Base-by-base conservation (phyloP, 163 green algal species). In the Chlorella variabilis region DNA sequence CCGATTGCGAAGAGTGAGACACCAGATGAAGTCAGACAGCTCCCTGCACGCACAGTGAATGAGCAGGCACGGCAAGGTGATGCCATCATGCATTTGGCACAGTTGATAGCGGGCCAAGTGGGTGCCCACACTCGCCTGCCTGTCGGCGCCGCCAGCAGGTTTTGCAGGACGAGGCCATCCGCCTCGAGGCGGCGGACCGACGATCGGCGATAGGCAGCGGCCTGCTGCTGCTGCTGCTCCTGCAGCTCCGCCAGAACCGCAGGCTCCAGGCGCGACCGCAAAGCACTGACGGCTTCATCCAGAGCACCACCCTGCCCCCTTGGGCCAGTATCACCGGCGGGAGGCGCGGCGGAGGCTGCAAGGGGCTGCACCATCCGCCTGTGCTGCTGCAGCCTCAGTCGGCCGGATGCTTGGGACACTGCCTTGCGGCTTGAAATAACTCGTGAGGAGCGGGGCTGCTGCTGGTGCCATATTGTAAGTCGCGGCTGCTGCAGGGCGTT, bases 11-110 rank as follows among this genome's bases (percentile, higher is more conserved):
- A 41, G 63, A 39, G 27, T 25, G 45, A 75, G 48, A 25, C 23
- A 20, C 82, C 78, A 82, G 17, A 68, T 18, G 54, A 81, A 73
- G 38, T 71, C 77, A 54, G 66, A 73, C 17, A 54, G 83, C 33
- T 69, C 38, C 59, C 58, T 81, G 58, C 49, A 27, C 17, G 45
- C n/a, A n/a, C n/a, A n/a, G n/a, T n/a, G n/a, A n/a, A n/a, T n/a
- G 18, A 11, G 36, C 17, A 8, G 63, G 17, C 15, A 18, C 38
- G 34, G 18, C 18, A 34, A 71, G 38, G 36, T 54, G 45, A 54
- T 15, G 45, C 45, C 45, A 54, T 23, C 45, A 54, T 54, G 11
- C 45, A 54, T 54, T 15, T 54, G 45, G 45, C 45, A 54, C 15
- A 15, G 45, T 15, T 54, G 11, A 54, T 15, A 54, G 45, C 45